These are phyloP conservation scores for Rusavskia elegans DNA, from an alignment of 495 filamentous ascomycete genomes.

Conservation along the genomic window DNA sequence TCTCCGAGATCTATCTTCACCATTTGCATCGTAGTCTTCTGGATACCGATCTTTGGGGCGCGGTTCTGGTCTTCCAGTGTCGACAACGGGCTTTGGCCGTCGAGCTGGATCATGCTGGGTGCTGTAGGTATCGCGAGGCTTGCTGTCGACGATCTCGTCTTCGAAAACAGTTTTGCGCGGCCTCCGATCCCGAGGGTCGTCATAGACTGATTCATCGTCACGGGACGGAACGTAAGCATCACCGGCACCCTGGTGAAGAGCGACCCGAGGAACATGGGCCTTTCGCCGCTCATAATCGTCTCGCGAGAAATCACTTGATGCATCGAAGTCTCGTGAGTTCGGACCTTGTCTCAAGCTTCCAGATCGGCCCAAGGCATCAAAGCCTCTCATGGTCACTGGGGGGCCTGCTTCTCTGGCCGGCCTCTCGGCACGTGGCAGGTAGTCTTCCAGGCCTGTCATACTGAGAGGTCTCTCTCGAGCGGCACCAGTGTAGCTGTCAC, in stretches of 20 bases:
- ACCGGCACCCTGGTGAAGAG: constrained; percentile 6
- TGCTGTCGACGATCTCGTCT: constrained; percentile 3
- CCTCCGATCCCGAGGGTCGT: constrained; percentile 5
- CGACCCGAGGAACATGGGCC: constrained; percentile 1
- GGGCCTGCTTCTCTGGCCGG: constrained; percentile 29
- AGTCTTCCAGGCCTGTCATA: constrained; percentile 44
- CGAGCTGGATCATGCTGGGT: constrained; percentile 1
- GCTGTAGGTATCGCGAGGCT: not conserved
- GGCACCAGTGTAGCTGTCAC: constrained; percentile 34
- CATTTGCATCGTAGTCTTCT: constrained; percentile 6
- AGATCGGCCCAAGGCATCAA: constrained; percentile 37
- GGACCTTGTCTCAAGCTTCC: constrained; percentile 6
- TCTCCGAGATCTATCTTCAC: constrained; percentile 8
- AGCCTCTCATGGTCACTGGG: constrained; percentile 43
- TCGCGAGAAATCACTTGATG: constrained; percentile 5
- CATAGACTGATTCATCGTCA: constrained; percentile 1
- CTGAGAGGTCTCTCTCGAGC: constrained; percentile 36
- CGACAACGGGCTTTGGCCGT: not conserved
- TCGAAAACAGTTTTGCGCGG: constrained; percentile 7
- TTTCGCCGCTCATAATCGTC: constrained; percentile 11
- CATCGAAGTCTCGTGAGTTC: constrained; percentile 7
- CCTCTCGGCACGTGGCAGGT: constrained; percentile 22
- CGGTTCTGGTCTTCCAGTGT: constrained; percentile 7
- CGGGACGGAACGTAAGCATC: constrained; percentile 8
- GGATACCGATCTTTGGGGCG: constrained; percentile 16